These are phyloP conservation scores for Typha latifolia DNA, from an alignment of 176 grass and related monocot genomes.

Conservation along the genomic window DNA sequence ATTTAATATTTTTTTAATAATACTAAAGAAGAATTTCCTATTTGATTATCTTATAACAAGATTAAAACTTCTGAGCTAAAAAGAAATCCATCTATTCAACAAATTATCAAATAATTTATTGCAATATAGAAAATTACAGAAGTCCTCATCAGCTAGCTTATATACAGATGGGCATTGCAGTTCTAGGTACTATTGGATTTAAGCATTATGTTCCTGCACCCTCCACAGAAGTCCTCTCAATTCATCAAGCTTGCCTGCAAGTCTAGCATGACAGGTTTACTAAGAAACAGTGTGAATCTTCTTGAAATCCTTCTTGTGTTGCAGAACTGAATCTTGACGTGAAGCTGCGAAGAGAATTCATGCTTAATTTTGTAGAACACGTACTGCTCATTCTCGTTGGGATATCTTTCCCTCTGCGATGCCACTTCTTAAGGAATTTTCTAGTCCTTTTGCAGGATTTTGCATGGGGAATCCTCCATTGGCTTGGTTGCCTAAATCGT, in stretches of 20 bases:
- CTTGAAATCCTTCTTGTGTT: slow-evolving; percentile 60
- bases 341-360: slow-evolving; percentile 22
- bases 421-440: slow-evolving; percentile 55
- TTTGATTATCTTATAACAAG: no score
- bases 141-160: no score
- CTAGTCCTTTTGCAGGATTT: slow-evolving; percentile 40
- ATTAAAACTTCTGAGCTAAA: no score
- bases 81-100: no score
- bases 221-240: slow-evolving; percentile 40
- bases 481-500: slow-evolving; percentile 40
- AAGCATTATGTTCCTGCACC: slow-evolving; percentile 35
- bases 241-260: slow-evolving; percentile 48
- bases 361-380: slow-evolving; percentile 68
- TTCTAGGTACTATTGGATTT: no score
- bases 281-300: slow-evolving; percentile 71
- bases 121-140: no score
- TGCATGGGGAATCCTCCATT: slow-evolving; percentile 73
- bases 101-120: no score
- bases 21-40: no score
- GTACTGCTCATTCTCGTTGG: slow-evolving; percentile 53
- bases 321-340: slow-evolving; percentile 58
- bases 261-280: slow-evolving; percentile 59
- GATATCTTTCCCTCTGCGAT: slow-evolving; percentile 27
- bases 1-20: no score
- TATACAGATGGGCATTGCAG: no score